phyloP scores from a whole-genome alignment of 345 rosid genomes.

The Gossypium australe region DNA sequence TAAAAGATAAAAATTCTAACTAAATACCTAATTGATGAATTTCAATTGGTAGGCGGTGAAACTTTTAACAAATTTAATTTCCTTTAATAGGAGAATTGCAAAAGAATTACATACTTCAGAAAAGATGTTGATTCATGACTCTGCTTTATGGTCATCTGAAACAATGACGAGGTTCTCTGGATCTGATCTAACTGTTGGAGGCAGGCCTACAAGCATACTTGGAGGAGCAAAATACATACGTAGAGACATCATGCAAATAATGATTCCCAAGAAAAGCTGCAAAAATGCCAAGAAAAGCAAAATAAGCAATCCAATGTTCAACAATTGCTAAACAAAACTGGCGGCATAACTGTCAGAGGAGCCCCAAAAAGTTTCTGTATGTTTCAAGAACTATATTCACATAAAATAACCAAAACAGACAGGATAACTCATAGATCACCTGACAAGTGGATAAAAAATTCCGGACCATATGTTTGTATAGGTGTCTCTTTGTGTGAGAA shows the following conservation, averaged over 20 bases:
- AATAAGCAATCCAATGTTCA: background rate
- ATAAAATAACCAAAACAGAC: background rate
- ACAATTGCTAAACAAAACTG: background rate
- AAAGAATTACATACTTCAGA: conserved; percentile 7
- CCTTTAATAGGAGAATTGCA: background rate
- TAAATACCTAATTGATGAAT: background rate
- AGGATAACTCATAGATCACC: background rate
- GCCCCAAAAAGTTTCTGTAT: background rate
- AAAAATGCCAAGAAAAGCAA: conserved; percentile 5
- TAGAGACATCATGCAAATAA: conserved; percentile 90
- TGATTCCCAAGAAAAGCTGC: conserved; percentile 93
- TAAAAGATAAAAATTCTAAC: background rate
- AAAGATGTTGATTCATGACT: conserved; percentile 32
- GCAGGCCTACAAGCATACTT: conserved; percentile 54
- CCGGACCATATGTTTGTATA: background rate
- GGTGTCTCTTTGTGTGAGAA: background rate
- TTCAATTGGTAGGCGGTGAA: background rate
- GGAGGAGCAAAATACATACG: conserved; percentile 94
- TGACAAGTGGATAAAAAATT: background rate
- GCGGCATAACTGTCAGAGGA: background rate
- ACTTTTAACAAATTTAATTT: background rate
- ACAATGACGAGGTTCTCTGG: conserved; percentile 58
- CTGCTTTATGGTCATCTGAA: conserved; percentile 47
- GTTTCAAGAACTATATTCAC: background rate
- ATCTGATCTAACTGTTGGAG: conserved; percentile 37